Evolutionary conservation across 805 yeast genomes (phyloP), one percentile per base, ranked within the genome.

Genomic region (Ogataea allantospora): DNA sequence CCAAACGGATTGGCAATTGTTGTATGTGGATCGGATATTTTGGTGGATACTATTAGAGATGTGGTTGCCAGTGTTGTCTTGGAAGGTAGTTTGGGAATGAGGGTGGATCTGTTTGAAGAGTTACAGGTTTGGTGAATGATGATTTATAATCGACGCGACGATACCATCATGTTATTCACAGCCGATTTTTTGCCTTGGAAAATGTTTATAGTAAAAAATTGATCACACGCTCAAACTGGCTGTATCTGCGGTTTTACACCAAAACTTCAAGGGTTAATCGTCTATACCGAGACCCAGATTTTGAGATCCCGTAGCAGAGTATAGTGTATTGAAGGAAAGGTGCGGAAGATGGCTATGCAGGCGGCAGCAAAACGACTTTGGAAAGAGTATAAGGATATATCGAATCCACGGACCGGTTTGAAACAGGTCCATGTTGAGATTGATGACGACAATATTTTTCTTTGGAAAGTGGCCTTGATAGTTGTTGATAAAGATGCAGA

Each of bases 351-450:
- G 48, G 50, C 49, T 30, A 43, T 48, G 22, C 50, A 50, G 35
- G 88, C 91, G 19, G 88, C 95, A 12, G 80, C 95, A 44, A 60
- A 60, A 38, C 75, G 91, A 41, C 73, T 91, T 42, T 83, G 88
- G 78, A 88, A 93, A 74, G 97, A 91, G 73, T 89, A 73, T 67
- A 80, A 86, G 61, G 97, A 91, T 60, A 81, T 91, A 42, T 87
- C 96, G 15, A 95, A 89, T 66, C 95, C 97, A 8, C 83, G 82
- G 57, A 86, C 84, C 60, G 89, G 68, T 6, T 44, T 63, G 7
- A 60, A 57, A 35, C 62, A 59, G 26, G 60, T 63, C 13, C 59
- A 53, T 22, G 65, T 63, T 18, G 66, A 64, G 50, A 61, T 76
- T 29, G 80, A 75, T 45, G 77, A 76, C 45, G 79, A 75, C 49